A percentile compares a stretch with the other conserved stretches of the same genome.
Evolutionary conservation across 805 yeast species (phyloP).

Genomic region (Yamadazyma akitaensis): DNA sequence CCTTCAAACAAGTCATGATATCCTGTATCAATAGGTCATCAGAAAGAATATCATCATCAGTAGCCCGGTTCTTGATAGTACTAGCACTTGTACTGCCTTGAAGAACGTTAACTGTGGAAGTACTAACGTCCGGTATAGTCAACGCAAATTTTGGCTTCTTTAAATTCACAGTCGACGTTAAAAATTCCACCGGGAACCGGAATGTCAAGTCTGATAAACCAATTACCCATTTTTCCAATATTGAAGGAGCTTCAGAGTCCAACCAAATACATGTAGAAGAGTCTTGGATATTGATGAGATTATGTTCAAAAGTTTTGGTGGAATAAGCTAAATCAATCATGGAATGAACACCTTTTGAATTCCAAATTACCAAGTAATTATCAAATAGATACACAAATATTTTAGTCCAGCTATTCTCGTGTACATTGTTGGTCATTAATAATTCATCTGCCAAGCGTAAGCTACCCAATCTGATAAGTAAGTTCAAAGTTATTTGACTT

Average conservation of each 20-base stretch:
- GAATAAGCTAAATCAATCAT: neutral
- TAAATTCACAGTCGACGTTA: conserved; percentile 30
- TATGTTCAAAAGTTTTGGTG: conserved; percentile 7
- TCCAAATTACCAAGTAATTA: conserved; percentile 25
- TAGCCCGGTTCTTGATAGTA: neutral
- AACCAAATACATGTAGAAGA: conserved; percentile 17
- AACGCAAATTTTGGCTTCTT: neutral
- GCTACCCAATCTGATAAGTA: conserved; percentile 29
- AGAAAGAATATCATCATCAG: conserved; percentile 1
- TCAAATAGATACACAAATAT: conserved; percentile 31
- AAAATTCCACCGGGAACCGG: conserved; percentile 31
- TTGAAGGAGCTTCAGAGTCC: conserved; percentile 26
- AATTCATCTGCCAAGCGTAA: conserved; percentile 36
- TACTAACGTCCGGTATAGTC: conserved; percentile 1
- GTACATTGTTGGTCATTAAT: conserved; percentile 12
- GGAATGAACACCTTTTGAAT: neutral
- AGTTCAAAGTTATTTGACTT: conserved; percentile 21
- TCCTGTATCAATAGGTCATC: conserved; percentile 9
- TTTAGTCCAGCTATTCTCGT: neutral
- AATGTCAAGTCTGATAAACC: conserved; percentile 33
- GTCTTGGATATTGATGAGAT: conserved; percentile 1
- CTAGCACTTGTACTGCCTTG: neutral
- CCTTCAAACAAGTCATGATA: conserved; percentile 6
- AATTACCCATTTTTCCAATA: conserved; percentile 44
- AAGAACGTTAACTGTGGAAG: conserved; percentile 2